phyloP scores from a whole-genome alignment of 2,329 filamentous ascomycete genomes.

The Fusarium temperatum region DNA sequence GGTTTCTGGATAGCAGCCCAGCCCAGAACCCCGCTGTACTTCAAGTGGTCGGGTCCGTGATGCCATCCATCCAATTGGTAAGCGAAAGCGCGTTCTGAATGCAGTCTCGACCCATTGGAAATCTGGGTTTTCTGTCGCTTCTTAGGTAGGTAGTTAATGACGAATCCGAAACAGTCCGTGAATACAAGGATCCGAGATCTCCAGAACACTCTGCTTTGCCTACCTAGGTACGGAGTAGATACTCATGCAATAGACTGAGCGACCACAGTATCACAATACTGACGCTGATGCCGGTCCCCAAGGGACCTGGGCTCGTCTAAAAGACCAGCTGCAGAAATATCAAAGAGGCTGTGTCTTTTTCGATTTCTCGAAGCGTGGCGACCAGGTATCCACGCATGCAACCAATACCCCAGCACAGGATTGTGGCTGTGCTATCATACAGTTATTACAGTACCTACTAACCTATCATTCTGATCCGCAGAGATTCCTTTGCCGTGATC shows the following conservation, averaged over 20 bases:
- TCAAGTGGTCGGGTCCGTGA: neutral
- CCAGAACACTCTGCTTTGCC: neutral
- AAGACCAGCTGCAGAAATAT: conserved; percentile 16
- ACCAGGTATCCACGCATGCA: neutral
- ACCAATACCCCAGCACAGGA: neutral
- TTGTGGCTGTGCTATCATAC: conserved; percentile 20
- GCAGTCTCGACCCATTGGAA: conserved; percentile 1
- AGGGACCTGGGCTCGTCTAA: neutral
- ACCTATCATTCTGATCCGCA: neutral
- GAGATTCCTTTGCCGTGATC: neutral
- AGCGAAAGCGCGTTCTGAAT: neutral
- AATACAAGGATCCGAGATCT: neutral
- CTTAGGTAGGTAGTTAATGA: neutral
- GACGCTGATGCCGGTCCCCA: neutral
- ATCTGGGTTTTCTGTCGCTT: conserved; percentile 9
- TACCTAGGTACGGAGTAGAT: neutral
- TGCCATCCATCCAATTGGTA: conserved; percentile 7
- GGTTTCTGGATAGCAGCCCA: conserved; percentile 4
- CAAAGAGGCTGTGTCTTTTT: conserved; percentile 18
- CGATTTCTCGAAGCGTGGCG: conserved; percentile 20
- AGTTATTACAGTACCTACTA: too few relatives aligned
- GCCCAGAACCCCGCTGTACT: conserved; percentile 4
- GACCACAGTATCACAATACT: neutral
- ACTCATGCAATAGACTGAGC: neutral
- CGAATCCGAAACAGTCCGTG: neutral